Base-by-base conservation (phyloP, 2,329 filamentous ascomycete species). In the Colletotrichum sp. region DNA sequence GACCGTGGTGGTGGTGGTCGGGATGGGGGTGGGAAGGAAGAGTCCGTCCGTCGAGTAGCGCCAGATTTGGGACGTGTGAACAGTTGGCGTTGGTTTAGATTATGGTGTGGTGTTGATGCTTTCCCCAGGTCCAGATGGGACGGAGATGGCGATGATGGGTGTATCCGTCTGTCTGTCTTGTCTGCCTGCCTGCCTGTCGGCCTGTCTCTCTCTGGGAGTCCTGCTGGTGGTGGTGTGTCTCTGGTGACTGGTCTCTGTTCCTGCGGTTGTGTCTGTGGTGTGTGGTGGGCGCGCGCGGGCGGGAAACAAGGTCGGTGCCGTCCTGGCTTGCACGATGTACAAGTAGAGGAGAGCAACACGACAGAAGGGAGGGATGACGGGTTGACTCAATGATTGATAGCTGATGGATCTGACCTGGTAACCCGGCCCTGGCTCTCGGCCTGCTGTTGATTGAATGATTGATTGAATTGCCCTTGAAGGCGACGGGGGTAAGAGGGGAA, bases 261-360 rank as follows among this genome's bases (percentile, higher is more conserved):
- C 34, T 47, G 21, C 21, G 27, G 58, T 61, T 16, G 18, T n/a
- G n/a, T 51, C 24, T 64, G 7, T 64, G 34, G 38, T 27, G 18
- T 34, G 38, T 64, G 59, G 69, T 62, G 55, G 51, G 69, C 38
- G 66, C 43, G 21, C 43, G 51, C 34, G 27, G 51, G 31, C 66
- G 71, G 71, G 55, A 66, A 34, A 57, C 67, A 51, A 73, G 71
- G 71, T 51, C 43, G 43, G 6, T 34, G 62, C 67, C 27, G 43
- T 68, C 8, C 66, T 51, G 36, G 16, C 15, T 24, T 43, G 64
- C 15, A 36, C n/a, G 59, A 34, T 62, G 59, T 9, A 18, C 5
- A 47, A 47, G 38, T 9, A 47, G 38, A 24, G 61, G 27, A 64
- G 61, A 64, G 16, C 43, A 51, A 51, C 43, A 51, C 43, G 43